These are phyloP conservation scores for Cystofilobasidium capitatum DNA, from an alignment of 768 basidiomycete species.

Conservation along the genomic window DNA sequence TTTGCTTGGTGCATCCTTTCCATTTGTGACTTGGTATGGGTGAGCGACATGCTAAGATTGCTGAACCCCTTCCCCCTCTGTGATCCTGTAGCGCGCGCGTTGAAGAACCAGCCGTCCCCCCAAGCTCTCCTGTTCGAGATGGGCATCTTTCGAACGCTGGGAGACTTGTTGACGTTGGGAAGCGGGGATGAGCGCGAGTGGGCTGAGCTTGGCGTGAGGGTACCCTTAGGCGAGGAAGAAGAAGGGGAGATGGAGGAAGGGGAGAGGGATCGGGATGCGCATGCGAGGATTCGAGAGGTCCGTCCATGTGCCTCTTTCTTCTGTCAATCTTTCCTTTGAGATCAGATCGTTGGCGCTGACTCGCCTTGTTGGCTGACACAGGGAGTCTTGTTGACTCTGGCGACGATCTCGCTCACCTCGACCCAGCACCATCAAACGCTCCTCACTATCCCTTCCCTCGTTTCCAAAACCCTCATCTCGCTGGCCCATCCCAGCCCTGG, in stretches of 20 bases:
- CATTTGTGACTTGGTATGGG: neutral
- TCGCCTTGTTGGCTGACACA: no score
- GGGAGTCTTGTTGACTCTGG: neutral
- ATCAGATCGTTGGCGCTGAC: no score
- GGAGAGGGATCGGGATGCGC: neutral
- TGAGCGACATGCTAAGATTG: neutral
- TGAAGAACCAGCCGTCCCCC: neutral
- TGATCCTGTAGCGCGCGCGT: neutral
- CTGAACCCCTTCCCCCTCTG: neutral
- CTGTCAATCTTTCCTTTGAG: no score
- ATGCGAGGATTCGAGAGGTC: neutral
- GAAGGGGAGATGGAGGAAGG: neutral
- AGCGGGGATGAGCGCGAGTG: neutral
- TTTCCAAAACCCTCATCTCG: neutral
- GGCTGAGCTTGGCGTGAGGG: neutral
- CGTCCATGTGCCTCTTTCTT: no score
- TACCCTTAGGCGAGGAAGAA: neutral
- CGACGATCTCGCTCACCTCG: neutral
- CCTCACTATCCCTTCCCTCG: neutral
- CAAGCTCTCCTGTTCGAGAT: neutral
- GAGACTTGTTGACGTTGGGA: neutral
- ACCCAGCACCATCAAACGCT: neutral
- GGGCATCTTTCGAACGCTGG: neutral
- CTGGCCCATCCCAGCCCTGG: neutral
- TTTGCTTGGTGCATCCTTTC: neutral